Conservation (phyloP, 2,329 filamentous ascomycete species). For the Botryotinia narcissicola region DNA sequence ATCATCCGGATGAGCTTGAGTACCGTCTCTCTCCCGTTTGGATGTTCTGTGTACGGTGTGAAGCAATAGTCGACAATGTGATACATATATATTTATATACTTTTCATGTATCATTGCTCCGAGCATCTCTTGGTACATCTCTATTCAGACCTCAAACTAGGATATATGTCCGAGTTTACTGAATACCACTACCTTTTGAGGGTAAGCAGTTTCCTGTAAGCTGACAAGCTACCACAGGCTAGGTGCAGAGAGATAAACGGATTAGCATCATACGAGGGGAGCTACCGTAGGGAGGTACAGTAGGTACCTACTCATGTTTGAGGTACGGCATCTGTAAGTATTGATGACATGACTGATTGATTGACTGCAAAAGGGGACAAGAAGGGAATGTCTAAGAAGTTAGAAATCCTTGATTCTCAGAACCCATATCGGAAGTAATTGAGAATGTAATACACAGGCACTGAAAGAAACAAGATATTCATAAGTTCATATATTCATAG, state of each 20-base stretch:
- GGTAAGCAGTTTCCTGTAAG: background rate
- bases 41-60: background rate
- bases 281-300: background rate
- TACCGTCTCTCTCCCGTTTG: background rate
- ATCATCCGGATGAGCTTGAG: background rate
- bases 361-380: background rate
- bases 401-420: background rate
- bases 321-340: conserved; percentile 8
- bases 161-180: conserved; percentile 6
- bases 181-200: background rate
- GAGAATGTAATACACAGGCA: background rate
- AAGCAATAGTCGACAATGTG: background rate
- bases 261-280: background rate
- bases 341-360: conserved; percentile 13
- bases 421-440: background rate
- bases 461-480: background rate
- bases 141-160: background rate
- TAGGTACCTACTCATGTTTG: background rate
- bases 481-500: too few relatives aligned
- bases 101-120: background rate
- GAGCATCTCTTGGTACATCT: too few relatives aligned
- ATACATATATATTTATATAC: background rate
- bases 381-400: background rate
- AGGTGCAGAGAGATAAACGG: background rate
- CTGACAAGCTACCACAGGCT: background rate